A percentile compares a stretch with the other conserved stretches of the same genome.
These are phyloP conservation scores for Aspergillus sclerotiicarbonarius DNA, from an alignment of 495 filamentous ascomycete genomes.

Conservation along the genomic window DNA sequence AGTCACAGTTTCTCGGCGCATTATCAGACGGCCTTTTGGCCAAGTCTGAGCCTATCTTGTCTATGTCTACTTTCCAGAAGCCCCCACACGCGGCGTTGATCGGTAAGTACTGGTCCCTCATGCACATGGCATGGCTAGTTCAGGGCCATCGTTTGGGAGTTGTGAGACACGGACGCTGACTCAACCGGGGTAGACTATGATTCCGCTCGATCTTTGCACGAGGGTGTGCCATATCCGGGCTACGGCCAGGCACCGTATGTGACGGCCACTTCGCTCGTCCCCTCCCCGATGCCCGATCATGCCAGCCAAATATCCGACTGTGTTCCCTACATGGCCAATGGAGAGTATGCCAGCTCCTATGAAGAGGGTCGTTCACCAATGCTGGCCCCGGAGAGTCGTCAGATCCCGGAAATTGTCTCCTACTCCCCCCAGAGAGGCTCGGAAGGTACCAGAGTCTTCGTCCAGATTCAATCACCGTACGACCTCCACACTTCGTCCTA, in stretches of 20 bases:
- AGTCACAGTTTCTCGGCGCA: constrained; percentile 44
- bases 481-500: constrained; percentile 61
- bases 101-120: constrained; percentile 30
- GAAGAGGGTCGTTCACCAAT: constrained; percentile 44
- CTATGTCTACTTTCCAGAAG: constrained; percentile 55
- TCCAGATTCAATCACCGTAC: constrained; percentile 72
- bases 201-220: constrained; percentile 43
- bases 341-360: constrained; percentile 45
- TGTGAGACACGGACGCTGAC: constrained; percentile 9
- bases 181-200: constrained; percentile 37
- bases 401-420: constrained; percentile 59
- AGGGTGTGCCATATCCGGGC: constrained; percentile 43
- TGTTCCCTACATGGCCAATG: constrained; percentile 43
- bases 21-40: constrained; percentile 51
- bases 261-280: constrained; percentile 41
- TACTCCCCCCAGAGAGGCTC: constrained; percentile 66
- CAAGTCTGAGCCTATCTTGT: constrained; percentile 52
- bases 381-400: constrained; percentile 29
- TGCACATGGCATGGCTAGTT: background rate
- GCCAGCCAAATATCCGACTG: constrained; percentile 45
- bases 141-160: background rate
- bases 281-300: constrained; percentile 47
- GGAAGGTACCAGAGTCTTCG: constrained; percentile 64
- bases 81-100: constrained; percentile 37
- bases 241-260: constrained; percentile 46